phyloP scores from a whole-genome alignment of 2,329 filamentous ascomycete species.

The Xylariomycetidae sp. region DNA sequence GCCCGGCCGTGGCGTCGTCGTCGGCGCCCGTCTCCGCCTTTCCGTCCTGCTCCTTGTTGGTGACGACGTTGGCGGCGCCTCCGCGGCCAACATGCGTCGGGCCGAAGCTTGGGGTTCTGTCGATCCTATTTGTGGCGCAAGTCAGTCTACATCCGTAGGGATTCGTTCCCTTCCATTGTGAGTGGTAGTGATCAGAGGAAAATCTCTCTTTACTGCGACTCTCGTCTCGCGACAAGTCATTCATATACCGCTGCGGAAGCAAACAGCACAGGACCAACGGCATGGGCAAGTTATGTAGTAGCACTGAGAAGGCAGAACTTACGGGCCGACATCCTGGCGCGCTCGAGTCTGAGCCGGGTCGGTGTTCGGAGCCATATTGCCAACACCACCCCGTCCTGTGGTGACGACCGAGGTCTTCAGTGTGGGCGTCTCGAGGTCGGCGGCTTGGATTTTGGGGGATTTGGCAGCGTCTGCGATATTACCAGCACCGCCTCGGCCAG shows the following conservation, averaged over 20 bases:
- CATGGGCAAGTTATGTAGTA: no score
- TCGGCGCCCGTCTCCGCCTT: constrained; percentile 1
- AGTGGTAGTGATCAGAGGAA: no score
- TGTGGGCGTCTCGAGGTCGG: constrained; percentile 74
- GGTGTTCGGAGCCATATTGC: constrained; percentile 77
- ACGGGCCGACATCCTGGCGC: constrained; percentile 78
- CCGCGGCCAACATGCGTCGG: constrained; percentile 67
- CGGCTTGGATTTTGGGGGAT: constrained; percentile 43
- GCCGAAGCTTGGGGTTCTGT: constrained; percentile 52
- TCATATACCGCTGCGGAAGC: no score
- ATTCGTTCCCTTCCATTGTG: no score
- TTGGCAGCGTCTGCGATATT: constrained; percentile 59
- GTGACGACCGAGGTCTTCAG: constrained; percentile 83
- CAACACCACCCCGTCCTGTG: constrained; percentile 81
- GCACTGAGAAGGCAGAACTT: constrained; percentile 28
- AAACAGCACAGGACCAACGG: no score
- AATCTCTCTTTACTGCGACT: no score
- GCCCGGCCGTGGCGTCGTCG: constrained; percentile 1
- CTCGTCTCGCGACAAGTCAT: no score
- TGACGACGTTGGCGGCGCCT: constrained; percentile 68
- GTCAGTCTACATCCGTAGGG: no score
- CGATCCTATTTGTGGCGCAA: no score
- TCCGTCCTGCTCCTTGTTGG: constrained; percentile 18
- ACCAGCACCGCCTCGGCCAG: constrained; percentile 75
- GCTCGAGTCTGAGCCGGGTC: constrained; percentile 70